A percentile compares a stretch with the other conserved stretches of the same genome.
phyloP scores from a whole-genome alignment of 163 green algal species.

The Chloromonas sp. region DNA sequence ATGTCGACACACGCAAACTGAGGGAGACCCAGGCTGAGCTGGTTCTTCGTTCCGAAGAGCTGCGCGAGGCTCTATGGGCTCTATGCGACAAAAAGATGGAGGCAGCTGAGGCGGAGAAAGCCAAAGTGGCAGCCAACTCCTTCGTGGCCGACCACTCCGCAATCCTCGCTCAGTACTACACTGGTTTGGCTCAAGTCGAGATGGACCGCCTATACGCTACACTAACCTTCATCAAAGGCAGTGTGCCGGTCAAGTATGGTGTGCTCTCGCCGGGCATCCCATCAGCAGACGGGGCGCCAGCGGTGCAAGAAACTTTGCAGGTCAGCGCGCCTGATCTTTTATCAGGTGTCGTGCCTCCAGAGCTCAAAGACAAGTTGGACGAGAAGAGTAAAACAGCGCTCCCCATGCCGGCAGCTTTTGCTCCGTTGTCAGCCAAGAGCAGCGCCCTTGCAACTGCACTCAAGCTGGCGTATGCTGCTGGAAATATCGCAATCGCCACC shows the following conservation, averaged over 20 bases:
- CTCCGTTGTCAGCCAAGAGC: not conserved
- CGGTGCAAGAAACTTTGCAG: too few species aligned
- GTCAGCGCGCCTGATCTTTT: constrained; percentile 18
- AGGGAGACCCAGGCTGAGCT: constrained; percentile 50
- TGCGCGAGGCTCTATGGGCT: constrained; percentile 64
- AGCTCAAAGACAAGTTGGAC: constrained; percentile 35
- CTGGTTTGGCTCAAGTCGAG: constrained; percentile 42
- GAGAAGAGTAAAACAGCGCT: constrained; percentile 35
- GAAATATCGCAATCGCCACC: too few species aligned
- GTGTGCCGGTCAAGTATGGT: constrained; percentile 14
- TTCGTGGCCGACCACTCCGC: constrained; percentile 39
- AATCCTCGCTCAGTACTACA: constrained; percentile 27
- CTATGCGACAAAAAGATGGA: constrained; percentile 60
- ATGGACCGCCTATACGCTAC: constrained; percentile 37
- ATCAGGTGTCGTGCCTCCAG: constrained; percentile 12
- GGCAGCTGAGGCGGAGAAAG: constrained; percentile 44
- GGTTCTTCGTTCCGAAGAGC: constrained; percentile 63
- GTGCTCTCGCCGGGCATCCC: constrained; percentile 8
- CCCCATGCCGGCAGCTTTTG: constrained; percentile 24
- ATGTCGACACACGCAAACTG: constrained; percentile 31
- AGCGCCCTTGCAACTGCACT: not conserved
- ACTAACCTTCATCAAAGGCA: constrained; percentile 19
- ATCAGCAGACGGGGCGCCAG: not conserved
- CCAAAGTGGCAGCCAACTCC: constrained; percentile 32
- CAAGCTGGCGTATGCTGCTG: not conserved